Evolutionary conservation across 352 stramenopile species (phyloP).

Genomic region (Globisporangium viniferum): DNA sequence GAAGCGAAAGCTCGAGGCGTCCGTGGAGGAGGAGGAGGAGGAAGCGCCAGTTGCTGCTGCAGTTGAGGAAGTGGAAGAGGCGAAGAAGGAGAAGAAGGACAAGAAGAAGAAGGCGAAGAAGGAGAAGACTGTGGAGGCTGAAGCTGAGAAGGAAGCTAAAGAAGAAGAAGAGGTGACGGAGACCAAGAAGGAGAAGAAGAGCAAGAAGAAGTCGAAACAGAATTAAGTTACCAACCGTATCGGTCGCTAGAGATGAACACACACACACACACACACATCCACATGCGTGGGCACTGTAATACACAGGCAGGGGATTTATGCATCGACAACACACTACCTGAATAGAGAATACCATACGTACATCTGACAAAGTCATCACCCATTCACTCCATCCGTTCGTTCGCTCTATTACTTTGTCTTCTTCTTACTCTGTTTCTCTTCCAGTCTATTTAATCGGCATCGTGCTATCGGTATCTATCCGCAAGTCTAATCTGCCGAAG

Average conservation of each 20-base stretch:
- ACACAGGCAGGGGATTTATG: background rate
- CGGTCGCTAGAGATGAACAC: background rate
- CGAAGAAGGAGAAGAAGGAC: slow-evolving; percentile 23
- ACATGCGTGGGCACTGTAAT: background rate
- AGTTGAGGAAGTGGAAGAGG: slow-evolving; percentile 17
- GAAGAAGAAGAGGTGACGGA: slow-evolving; percentile 8
- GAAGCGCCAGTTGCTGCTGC: slow-evolving; percentile 13
- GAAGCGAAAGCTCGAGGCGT: slow-evolving; percentile 19
- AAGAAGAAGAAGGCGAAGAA: slow-evolving; percentile 36
- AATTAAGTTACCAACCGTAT: background rate
- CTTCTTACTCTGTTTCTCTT: background rate
- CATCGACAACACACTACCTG: background rate
- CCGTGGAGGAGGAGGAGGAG: slow-evolving; percentile 3
- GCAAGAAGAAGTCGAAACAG: slow-evolving; percentile 40
- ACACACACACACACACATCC: background rate
- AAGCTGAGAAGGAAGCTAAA: slow-evolving; percentile 14
- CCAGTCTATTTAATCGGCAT: background rate
- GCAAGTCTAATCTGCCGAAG: background rate
- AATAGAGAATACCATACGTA: background rate
- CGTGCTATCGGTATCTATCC: no score
- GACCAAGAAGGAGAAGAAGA: slow-evolving; percentile 24
- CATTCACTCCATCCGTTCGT: background rate
- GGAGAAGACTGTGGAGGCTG: background rate
- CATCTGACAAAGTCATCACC: background rate
- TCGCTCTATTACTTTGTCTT: background rate